Evolutionary conservation across 192 early-diverging fungal species (phyloP).

Genomic region (Coemansia reversa): DNA sequence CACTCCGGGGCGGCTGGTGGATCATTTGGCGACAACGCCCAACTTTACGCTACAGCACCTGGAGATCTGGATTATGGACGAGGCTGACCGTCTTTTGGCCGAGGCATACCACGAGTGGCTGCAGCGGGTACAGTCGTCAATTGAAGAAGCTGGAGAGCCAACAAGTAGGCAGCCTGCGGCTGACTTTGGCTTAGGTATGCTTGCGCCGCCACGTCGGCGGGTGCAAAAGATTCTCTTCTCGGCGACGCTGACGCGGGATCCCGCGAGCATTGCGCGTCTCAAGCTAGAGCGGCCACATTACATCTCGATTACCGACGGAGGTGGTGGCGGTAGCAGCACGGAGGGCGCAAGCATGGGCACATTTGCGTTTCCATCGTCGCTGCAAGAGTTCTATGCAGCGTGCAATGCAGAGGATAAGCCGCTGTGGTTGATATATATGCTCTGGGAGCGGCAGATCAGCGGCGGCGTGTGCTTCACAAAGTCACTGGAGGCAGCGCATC

Average conservation of each 20-base stretch:
- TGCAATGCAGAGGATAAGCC: slow-evolving; percentile 73
- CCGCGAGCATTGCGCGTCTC: slow-evolving; percentile 86
- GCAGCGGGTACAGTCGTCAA: slow-evolving; percentile 63
- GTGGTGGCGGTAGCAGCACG: slow-evolving; percentile 9
- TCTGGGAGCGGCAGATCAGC: slow-evolving; percentile 62
- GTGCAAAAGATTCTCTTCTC: slow-evolving; percentile 95
- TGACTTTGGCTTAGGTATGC: slow-evolving; percentile 6
- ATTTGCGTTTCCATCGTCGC: slow-evolving; percentile 56
- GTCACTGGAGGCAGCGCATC: slow-evolving; percentile 86
- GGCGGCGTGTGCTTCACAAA: slow-evolving; percentile 84
- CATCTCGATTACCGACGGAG: slow-evolving; percentile 60
- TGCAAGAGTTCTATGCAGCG: slow-evolving; percentile 73
- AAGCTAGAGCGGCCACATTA: slow-evolving; percentile 79
- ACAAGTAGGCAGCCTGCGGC: not conserved
- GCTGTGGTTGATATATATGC: slow-evolving; percentile 76
- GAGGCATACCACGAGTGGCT: slow-evolving; percentile 95
- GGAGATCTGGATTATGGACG: slow-evolving; percentile 90
- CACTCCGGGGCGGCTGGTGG: slow-evolving; percentile 93
- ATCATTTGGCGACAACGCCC: slow-evolving; percentile 80
- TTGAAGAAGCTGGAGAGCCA: slow-evolving; percentile 16
- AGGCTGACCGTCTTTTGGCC: slow-evolving; percentile 91
- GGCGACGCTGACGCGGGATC: slow-evolving; percentile 91
- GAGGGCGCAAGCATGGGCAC: slow-evolving; percentile 2
- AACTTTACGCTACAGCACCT: slow-evolving; percentile 91
- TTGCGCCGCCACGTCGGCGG: slow-evolving; percentile 42